Evolutionary conservation across 176 grass and related monocot species (phyloP).

Genomic region (Otatea glauca): DNA sequence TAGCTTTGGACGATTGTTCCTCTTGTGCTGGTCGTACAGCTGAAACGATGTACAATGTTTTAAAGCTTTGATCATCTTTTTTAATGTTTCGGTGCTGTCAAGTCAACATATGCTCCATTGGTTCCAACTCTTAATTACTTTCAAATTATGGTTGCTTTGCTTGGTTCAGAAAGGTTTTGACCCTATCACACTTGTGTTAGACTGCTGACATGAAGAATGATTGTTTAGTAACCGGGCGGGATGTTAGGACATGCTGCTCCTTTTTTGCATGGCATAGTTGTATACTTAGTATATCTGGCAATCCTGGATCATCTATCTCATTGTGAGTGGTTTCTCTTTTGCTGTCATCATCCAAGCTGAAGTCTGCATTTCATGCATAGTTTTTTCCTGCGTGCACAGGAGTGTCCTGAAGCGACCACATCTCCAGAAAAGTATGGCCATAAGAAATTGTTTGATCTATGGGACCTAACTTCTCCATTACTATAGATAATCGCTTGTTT

Average conservation of each 20-base stretch:
- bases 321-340: constrained; percentile 29
- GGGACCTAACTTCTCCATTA: constrained; percentile 64
- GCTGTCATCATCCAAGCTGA: constrained; percentile 32
- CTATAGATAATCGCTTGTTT: constrained; percentile 18
- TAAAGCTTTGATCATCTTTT: constrained; percentile 17
- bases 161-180: constrained; percentile 48
- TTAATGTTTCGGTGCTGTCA: constrained; percentile 34
- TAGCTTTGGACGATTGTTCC: constrained; percentile 43
- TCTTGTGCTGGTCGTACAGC: constrained; percentile 31
- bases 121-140: background rate
- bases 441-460: constrained; percentile 6
- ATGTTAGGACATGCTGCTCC: constrained; percentile 44
- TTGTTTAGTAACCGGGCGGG: constrained; percentile 6
- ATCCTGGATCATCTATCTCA: constrained; percentile 12
- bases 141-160: constrained; percentile 15
- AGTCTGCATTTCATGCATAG: background rate
- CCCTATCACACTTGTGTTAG: background rate
- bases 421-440: constrained; percentile 36
- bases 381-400: constrained; percentile 27
- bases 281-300: background rate
- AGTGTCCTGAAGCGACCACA: constrained; percentile 35
- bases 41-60: constrained; percentile 29
- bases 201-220: background rate
- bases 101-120: constrained; percentile 28
- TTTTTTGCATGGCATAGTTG: constrained; percentile 11